phyloP scores from a whole-genome alignment of 306 rosid species.

The Prunus padus region DNA sequence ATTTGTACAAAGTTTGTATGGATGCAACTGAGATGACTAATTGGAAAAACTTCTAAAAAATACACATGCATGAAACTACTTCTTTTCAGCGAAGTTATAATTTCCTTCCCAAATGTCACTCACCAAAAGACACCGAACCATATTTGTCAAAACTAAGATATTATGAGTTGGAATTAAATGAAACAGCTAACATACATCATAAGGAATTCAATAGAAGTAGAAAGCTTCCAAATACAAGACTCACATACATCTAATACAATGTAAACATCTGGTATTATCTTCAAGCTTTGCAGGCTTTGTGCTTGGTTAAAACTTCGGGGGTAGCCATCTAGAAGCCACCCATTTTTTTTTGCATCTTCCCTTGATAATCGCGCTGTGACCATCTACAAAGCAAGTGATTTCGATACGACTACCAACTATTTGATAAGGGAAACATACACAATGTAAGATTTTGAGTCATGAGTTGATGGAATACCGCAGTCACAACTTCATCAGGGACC shows the following conservation, averaged over 20 bases:
- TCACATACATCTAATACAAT: slow-evolving; percentile 75
- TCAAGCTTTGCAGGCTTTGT: slow-evolving; percentile 64
- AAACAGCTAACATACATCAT: not conserved
- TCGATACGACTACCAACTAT: slow-evolving; percentile 20
- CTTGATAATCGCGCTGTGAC: slow-evolving; percentile 67
- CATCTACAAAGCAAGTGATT: slow-evolving; percentile 51
- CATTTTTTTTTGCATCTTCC: slow-evolving; percentile 65
- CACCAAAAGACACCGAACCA: not conserved
- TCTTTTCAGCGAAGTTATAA: too few species aligned
- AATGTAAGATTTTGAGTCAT: slow-evolving; percentile 11
- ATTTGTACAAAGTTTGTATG: not conserved
- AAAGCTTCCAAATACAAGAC: not conserved
- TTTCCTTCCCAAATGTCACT: not conserved
- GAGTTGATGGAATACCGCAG: slow-evolving; percentile 50
- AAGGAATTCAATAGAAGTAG: not conserved
- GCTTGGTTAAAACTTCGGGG: slow-evolving; percentile 80
- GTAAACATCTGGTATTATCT: slow-evolving; percentile 78
- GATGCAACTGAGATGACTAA: not conserved
- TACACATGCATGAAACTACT: not conserved
- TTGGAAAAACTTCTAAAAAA: not conserved
- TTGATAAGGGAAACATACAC: slow-evolving; percentile 6
- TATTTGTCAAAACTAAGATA: not conserved
- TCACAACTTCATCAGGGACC: slow-evolving; percentile 95
- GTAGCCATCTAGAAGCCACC: slow-evolving; percentile 99
- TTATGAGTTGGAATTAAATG: not conserved